phyloP scores from a whole-genome alignment of 306 rosid species.

The Myrica gale region DNA sequence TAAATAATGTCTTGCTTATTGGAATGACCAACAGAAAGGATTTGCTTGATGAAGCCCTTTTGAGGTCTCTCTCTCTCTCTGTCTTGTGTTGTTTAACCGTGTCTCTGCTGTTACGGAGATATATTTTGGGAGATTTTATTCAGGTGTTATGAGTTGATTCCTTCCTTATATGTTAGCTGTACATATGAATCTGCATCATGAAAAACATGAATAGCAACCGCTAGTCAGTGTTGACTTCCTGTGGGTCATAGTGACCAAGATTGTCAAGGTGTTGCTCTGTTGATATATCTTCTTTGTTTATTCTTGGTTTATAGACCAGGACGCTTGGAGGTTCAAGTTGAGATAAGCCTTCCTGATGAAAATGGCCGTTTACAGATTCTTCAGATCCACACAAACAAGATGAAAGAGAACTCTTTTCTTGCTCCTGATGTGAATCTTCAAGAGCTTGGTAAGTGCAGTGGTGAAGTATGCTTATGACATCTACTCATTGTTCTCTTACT shows the following conservation, averaged over 20 bases:
- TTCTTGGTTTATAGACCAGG: conserved; percentile 70
- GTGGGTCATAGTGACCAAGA: no score
- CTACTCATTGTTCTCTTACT: conserved; percentile 20
- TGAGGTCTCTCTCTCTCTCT: conserved; percentile 55
- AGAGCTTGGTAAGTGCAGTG: conserved; percentile 76
- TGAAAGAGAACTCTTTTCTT: conserved; percentile 98
- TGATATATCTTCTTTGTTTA: conserved; percentile 8
- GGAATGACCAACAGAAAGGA: conserved; percentile 99
- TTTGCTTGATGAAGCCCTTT: conserved; percentile 95
- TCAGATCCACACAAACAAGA: conserved; percentile 93
- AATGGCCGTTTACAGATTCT: conserved; percentile 94
- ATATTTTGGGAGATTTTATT: no score
- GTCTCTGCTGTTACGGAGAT: no score
- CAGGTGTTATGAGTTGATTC: no score
- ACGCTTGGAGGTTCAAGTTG: conserved; percentile 96
- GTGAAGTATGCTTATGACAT: conserved; percentile 26
- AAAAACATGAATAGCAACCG: no score
- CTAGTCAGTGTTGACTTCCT: no score
- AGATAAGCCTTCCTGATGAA: conserved; percentile 98
- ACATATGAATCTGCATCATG: no score
- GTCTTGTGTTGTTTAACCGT: not conserved
- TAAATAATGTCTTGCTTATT: conserved; percentile 96
- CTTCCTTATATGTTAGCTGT: no score
- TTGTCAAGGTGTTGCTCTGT: not conserved
- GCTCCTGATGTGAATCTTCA: conserved; percentile 86